Percentiles rank a stretch among this genome's conserved stretches.
Evolutionary conservation across 495 filamentous ascomycete genomes (phyloP).

Genomic region (Lasiosphaeris hirsuta): DNA sequence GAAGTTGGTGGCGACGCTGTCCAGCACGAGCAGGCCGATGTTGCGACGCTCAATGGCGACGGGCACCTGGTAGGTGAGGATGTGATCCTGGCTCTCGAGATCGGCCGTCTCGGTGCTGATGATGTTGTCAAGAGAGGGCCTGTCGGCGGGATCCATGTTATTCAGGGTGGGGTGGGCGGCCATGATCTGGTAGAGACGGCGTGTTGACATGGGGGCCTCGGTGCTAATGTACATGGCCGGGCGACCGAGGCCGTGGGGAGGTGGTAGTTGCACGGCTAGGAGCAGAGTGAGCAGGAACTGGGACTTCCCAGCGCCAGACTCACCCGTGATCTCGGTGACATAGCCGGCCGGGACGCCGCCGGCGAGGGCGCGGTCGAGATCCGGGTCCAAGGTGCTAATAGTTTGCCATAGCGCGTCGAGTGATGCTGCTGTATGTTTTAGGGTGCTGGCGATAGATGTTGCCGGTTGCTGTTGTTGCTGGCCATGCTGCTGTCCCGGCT

Average conservation of each 20-base stretch:
- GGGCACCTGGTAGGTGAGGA: slow-evolving; percentile 85
- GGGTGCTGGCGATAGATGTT: slow-evolving; percentile 6
- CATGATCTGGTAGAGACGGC: slow-evolving; percentile 74
- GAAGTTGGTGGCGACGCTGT: slow-evolving; percentile 92
- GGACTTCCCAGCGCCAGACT: slow-evolving; percentile 94
- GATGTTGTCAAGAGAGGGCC: slow-evolving; percentile 67
- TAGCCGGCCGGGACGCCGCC: slow-evolving; percentile 84
- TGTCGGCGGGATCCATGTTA: slow-evolving; percentile 39
- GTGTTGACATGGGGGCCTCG: slow-evolving; percentile 77
- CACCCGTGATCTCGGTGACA: slow-evolving; percentile 87
- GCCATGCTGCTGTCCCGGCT: background rate
- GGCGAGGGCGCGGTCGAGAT: slow-evolving; percentile 68
- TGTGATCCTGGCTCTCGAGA: slow-evolving; percentile 93
- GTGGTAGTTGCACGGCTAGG: slow-evolving; percentile 74
- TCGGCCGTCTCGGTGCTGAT: slow-evolving; percentile 82
- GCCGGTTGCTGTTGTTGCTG: slow-evolving; percentile 7
- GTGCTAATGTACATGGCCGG: slow-evolving; percentile 92
- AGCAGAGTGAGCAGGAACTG: slow-evolving; percentile 85
- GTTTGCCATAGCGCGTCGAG: slow-evolving; percentile 48
- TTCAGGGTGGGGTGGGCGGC: slow-evolving; percentile 59
- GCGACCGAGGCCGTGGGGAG: slow-evolving; percentile 64
- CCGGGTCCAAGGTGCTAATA: slow-evolving; percentile 77
- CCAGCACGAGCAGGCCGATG: slow-evolving; percentile 78
- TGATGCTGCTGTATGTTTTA: slow-evolving; percentile 38
- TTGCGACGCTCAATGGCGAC: slow-evolving; percentile 71